Conservation (phyloP, 768 basidiomycete species). For the Lentinus tigrinus region DNA sequence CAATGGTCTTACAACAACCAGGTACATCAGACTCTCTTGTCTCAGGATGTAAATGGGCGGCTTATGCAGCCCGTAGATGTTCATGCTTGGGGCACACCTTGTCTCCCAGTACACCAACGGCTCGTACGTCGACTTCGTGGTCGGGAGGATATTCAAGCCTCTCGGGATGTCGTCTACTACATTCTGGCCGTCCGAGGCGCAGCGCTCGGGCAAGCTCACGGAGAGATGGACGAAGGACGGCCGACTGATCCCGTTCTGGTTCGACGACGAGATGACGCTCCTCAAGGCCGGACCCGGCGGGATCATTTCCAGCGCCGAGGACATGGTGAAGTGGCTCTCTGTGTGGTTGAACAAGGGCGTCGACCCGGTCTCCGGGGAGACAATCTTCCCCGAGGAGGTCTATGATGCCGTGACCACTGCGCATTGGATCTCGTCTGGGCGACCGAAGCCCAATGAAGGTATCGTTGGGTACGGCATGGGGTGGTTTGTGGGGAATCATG, state of each 20-base stretch:
- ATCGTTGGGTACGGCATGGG: slow-evolving; percentile 43
- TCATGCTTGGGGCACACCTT: slow-evolving; percentile 34
- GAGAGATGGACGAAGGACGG: slow-evolving; percentile 34
- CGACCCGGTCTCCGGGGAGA: slow-evolving; percentile 29
- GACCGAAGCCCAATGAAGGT: slow-evolving; percentile 21
- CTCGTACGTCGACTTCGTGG: slow-evolving; percentile 40
- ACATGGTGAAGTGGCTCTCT: slow-evolving; percentile 45
- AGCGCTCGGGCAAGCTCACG: slow-evolving; percentile 31
- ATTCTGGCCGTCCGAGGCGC: slow-evolving; percentile 35
- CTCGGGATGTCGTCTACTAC: slow-evolving; percentile 43
- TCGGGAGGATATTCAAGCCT: slow-evolving; percentile 39
- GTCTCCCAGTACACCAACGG: slow-evolving; percentile 33
- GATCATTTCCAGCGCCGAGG: slow-evolving; percentile 40
- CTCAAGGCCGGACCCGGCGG: slow-evolving; percentile 41
- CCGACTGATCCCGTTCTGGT: slow-evolving; percentile 35
- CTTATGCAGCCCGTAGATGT: slow-evolving; percentile 35
- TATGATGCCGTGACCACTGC: slow-evolving; percentile 34
- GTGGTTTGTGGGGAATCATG: slow-evolving; percentile 38
- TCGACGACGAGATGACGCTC: slow-evolving; percentile 28
- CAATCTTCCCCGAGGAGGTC: slow-evolving; percentile 34
- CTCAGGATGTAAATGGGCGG: background rate
- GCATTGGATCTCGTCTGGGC: slow-evolving; percentile 25
- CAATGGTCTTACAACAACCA: slow-evolving; percentile 40
- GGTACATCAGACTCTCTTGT: slow-evolving; percentile 17
- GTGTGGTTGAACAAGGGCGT: slow-evolving; percentile 37